Conservation (phyloP, 371 early-diverging fungal genomes). For the Apophysomyces sp. region DNA sequence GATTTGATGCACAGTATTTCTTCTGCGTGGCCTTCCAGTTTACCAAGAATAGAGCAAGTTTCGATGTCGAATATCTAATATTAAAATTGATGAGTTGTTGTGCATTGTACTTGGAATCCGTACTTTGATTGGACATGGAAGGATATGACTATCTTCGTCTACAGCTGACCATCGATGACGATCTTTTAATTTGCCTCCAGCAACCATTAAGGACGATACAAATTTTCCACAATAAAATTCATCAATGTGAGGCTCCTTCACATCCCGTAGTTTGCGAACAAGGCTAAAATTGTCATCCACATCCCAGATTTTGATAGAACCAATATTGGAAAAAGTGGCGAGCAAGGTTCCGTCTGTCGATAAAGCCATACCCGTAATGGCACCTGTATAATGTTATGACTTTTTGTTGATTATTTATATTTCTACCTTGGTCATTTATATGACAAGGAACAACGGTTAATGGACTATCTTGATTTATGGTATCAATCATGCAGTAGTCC, state of each 20-base stretch:
- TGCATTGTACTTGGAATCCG: background rate
- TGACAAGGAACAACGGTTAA: constrained; percentile 23
- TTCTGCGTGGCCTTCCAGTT: constrained; percentile 81
- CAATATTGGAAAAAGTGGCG: constrained; percentile 84
- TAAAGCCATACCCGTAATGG: constrained; percentile 76
- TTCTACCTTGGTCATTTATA: background rate
- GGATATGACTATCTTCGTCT: constrained; percentile 89
- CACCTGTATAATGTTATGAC: constrained; percentile 33
- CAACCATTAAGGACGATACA: constrained; percentile 39
- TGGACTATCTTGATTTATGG: constrained; percentile 65
- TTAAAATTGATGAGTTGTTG: background rate
- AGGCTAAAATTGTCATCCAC: constrained; percentile 60
- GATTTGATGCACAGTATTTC: constrained; percentile 83
- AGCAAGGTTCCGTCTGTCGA: constrained; percentile 83
- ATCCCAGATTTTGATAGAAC: constrained; percentile 81
- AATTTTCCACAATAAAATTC: constrained; percentile 88
- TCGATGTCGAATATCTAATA: constrained; percentile 72
- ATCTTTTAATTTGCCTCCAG: constrained; percentile 70
- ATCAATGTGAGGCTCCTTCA: constrained; percentile 79
- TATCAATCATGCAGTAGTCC: constrained; percentile 16
- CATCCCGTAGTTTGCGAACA: constrained; percentile 74
- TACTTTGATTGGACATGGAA: constrained; percentile 86
- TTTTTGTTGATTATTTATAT: background rate
- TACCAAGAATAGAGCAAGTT: constrained; percentile 66
- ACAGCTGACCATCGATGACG: constrained; percentile 81